Conservation (phyloP, 2,329 filamentous ascomycete genomes). For the Neopestalotiopsis rosae region DNA sequence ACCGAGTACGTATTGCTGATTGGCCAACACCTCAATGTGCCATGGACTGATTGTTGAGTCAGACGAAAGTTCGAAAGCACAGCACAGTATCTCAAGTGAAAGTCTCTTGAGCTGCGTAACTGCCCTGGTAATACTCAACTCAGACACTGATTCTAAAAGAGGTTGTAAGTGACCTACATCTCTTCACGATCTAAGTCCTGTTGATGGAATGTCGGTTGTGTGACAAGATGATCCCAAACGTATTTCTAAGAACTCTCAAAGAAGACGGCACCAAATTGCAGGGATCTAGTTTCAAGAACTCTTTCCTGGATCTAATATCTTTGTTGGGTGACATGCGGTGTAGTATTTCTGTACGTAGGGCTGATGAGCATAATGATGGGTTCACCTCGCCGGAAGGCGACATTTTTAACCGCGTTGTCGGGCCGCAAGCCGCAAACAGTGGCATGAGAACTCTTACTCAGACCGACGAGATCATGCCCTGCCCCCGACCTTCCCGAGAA, state of each 20-base stretch:
- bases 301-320: neutral
- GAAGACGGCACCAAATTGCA: neutral
- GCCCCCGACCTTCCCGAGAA: neutral
- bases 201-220: too few species aligned
- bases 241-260: neutral
- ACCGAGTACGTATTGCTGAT: too few species aligned
- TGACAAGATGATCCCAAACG: neutral
- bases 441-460: neutral
- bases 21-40: too few species aligned
- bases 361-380: neutral
- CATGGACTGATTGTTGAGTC: too few species aligned
- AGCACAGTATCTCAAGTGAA: too few species aligned
- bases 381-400: neutral
- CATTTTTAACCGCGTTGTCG: neutral
- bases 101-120: too few species aligned
- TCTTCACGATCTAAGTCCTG: too few species aligned
- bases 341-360: neutral
- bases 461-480: neutral
- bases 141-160: too few species aligned
- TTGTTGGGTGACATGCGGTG: constrained; percentile 3
- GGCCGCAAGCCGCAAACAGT: constrained; percentile 7
- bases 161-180: too few species aligned
- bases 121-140: too few species aligned
- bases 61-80: too few species aligned
- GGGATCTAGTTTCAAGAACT: neutral